phyloP scores from a whole-genome alignment of 495 filamentous ascomycete genomes.

The Aspergillus mulundensis region DNA sequence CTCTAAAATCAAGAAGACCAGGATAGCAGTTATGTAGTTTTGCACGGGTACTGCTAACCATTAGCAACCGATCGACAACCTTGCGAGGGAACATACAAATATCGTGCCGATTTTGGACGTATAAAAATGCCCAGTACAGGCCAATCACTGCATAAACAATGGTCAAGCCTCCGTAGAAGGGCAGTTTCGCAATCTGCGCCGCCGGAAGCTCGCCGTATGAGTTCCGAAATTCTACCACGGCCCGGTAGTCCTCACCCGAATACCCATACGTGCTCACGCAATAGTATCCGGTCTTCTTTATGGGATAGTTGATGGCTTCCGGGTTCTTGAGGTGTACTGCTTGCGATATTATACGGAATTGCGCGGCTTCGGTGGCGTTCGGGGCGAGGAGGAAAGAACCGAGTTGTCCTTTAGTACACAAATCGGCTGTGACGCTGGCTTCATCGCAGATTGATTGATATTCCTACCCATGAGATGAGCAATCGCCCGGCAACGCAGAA shows the following conservation, averaged over 20 bases:
- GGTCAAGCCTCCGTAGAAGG: conserved; percentile 93
- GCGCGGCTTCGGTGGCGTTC: conserved; percentile 65
- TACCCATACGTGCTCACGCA: conserved; percentile 78
- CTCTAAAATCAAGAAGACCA: conserved; percentile 90
- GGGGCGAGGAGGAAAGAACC: conserved; percentile 80
- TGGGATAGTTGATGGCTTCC: conserved; percentile 68
- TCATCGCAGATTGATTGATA: conserved; percentile 75
- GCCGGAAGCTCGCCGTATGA: conserved; percentile 94
- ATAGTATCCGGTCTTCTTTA: conserved; percentile 91
- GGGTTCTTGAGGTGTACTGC: conserved; percentile 79
- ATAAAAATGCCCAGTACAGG: conserved; percentile 92
- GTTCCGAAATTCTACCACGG: conserved; percentile 86
- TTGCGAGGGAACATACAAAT: conserved; percentile 56
- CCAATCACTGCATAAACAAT: conserved; percentile 89
- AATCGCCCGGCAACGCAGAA: neutral
- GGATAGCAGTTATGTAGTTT: conserved; percentile 97
- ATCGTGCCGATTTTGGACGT: conserved; percentile 89
- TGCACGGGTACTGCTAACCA: conserved; percentile 75
- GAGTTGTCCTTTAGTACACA: conserved; percentile 69
- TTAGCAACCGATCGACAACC: conserved; percentile 28
- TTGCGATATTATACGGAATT: conserved; percentile 68
- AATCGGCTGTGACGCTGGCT: conserved; percentile 56
- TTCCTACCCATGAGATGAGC: conserved; percentile 34
- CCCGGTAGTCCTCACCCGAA: conserved; percentile 60
- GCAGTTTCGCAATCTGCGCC: conserved; percentile 92